Evolutionary conservation across 2,329 filamentous ascomycete genomes (phyloP), one percentile per base, ranked within the genome.

Genomic region (Aspergillus sojae): DNA sequence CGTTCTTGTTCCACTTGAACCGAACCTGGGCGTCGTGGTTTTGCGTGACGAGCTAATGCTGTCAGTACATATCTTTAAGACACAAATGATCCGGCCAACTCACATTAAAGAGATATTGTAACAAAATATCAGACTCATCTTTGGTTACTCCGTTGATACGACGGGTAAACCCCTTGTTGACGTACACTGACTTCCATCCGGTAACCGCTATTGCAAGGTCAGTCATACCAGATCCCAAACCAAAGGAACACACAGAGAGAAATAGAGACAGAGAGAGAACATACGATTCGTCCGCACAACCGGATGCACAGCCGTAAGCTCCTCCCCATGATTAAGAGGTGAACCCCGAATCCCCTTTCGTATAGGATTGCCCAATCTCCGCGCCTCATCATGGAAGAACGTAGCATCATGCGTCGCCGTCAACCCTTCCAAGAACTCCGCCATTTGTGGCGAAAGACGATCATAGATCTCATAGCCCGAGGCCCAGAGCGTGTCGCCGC

Each of bases 391-490:
- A 28, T 83, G 77, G 63, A 79, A 80, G 74, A 88, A 88, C 1
- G 72, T 81, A 0, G 81, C 81, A 68, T 84, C 85, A 56, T 81
- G 84, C 0, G 84, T 86, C 5, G 83, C 88, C 0, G 85, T 89
- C 21, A 90, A 75, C 0, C 76, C 75, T 61, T 90, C 87, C 39
- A 89, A 79, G 72, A 89, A 89, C 23, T 76, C 76, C 59, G 85
- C 85, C 64, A 85, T 84, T 0, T 84, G 78, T 2, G 79, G 77
- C 11, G 84, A 87, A 60, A 91, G 79, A 36, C 86, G 83, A 71
- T 91, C 88, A 70, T 89, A 91, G 9, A 89, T 75, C 69, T 90
- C 87, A 70, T 89, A 90, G 0, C 86, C 87, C 1, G 86, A 88
- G 0, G 88, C 88, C 87, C 88, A 91, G 4, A 91, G 81, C 0